These are phyloP conservation scores for Actinomucor elegans DNA, from an alignment of 371 early-diverging fungal species.

Conservation along the genomic window DNA sequence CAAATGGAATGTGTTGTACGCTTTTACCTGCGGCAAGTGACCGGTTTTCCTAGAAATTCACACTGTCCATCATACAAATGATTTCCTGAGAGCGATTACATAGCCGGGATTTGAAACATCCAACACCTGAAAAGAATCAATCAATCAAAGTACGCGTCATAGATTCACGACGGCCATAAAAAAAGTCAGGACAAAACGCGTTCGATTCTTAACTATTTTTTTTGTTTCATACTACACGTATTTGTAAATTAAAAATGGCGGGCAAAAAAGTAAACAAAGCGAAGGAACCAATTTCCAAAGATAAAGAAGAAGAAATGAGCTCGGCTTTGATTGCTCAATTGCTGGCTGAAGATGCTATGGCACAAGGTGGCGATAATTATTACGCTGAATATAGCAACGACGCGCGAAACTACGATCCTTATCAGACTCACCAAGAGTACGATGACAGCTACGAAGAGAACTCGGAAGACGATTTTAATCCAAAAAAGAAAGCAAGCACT, in stretches of 20 bases:
- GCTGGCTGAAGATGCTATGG: constrained; percentile 66
- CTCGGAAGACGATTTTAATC: constrained; percentile 54
- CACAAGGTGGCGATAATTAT: constrained; percentile 44
- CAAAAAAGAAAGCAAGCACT: constrained; percentile 35
- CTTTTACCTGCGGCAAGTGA: no score
- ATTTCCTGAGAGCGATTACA: no score
- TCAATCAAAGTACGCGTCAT: no score
- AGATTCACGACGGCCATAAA: no score
- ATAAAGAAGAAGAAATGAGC: constrained; percentile 81
- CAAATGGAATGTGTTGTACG: no score
- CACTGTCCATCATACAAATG: no score
- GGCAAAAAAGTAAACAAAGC: constrained; percentile 1
- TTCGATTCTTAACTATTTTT: no score
- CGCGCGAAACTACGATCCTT: constrained; percentile 6
- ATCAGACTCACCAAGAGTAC: constrained; percentile 31
- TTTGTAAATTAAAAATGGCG: not conserved
- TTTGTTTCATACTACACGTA: no score
- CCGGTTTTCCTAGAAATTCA: no score
- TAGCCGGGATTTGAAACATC: no score
- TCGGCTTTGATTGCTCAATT: constrained; percentile 78
- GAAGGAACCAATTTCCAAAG: constrained; percentile 24
- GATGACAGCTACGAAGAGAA: constrained; percentile 54
- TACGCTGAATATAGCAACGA: constrained; percentile 68
- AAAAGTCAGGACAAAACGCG: no score
- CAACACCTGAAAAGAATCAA: no score